Evolutionary conservation across 805 yeast species (phyloP).

Genomic region (Candida argentea): DNA sequence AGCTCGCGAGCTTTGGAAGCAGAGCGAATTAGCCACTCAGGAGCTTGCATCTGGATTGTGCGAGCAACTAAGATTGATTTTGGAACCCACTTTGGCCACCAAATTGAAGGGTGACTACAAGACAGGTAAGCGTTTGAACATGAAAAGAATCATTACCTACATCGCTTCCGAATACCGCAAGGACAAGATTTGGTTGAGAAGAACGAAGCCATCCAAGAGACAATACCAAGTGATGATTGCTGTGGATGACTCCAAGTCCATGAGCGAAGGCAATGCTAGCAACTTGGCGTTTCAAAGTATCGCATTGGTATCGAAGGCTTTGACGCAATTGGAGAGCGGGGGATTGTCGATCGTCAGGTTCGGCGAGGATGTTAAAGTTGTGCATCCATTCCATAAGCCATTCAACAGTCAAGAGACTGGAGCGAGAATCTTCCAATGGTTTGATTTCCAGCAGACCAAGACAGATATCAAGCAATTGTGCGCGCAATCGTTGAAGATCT

Average conservation of each 20-base stretch:
- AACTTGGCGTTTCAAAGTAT: conserved; percentile 91
- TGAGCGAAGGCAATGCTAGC: conserved; percentile 88
- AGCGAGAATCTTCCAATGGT: conserved; percentile 73
- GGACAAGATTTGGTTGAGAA: conserved; percentile 95
- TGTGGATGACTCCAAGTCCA: conserved; percentile 93
- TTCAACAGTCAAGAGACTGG: conserved; percentile 74
- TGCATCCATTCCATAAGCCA: conserved; percentile 83
- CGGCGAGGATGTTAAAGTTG: conserved; percentile 74
- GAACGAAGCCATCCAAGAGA: conserved; percentile 95
- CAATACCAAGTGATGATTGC: conserved; percentile 97
- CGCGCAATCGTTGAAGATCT: conserved; percentile 59
- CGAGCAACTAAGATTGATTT: conserved; percentile 84
- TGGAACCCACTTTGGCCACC: conserved; percentile 95
- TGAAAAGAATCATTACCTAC: conserved; percentile 95
- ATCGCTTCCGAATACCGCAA: conserved; percentile 96
- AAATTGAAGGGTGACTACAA: conserved; percentile 92
- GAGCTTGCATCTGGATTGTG: conserved; percentile 81
- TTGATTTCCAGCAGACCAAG: conserved; percentile 78
- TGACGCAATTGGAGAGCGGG: conserved; percentile 91
- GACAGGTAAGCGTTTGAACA: conserved; percentile 92
- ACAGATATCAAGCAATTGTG: conserved; percentile 78
- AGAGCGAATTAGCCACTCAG: conserved; percentile 74
- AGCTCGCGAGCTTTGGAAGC: conserved; percentile 72
- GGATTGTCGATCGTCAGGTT: conserved; percentile 83
- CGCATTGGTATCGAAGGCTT: conserved; percentile 86